phyloP scores from a whole-genome alignment of 345 rosid species.

The Eucalyptus brandiana region DNA sequence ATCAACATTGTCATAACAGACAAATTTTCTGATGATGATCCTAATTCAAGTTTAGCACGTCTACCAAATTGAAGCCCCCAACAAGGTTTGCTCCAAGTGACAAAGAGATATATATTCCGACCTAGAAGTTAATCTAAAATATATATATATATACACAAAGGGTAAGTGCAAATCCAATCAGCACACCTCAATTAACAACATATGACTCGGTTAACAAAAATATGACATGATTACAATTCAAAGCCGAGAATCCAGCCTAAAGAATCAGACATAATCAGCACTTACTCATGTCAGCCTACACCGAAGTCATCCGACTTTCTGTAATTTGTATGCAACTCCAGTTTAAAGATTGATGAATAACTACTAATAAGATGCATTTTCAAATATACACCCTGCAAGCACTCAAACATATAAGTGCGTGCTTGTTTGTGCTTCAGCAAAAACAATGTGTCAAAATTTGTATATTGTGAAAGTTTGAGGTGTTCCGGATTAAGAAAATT shows the following conservation, averaged over 20 bases:
- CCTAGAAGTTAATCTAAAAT: not conserved
- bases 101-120: not conserved
- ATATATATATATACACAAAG: not conserved
- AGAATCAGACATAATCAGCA: not conserved
- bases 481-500: not conserved
- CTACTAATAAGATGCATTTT: not conserved
- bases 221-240: not conserved
- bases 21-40: not conserved
- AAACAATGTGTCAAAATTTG: not conserved
- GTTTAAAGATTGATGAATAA: not conserved
- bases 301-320: not conserved
- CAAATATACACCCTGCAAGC: not conserved
- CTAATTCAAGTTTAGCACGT: not conserved
- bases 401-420: not conserved
- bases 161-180: not conserved
- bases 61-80: not conserved
- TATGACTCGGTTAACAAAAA: not conserved
- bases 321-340: not conserved
- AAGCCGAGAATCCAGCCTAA: not conserved
- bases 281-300: not conserved
- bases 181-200: not conserved
- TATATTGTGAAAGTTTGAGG: not conserved
- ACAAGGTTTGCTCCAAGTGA: not conserved
- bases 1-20: not conserved
- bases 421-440: not conserved